Percentiles rank a stretch among this genome's conserved stretches.
Evolutionary conservation across 306 rosid genomes (phyloP).

Genomic region (Pterocarpus macrocarpus): DNA sequence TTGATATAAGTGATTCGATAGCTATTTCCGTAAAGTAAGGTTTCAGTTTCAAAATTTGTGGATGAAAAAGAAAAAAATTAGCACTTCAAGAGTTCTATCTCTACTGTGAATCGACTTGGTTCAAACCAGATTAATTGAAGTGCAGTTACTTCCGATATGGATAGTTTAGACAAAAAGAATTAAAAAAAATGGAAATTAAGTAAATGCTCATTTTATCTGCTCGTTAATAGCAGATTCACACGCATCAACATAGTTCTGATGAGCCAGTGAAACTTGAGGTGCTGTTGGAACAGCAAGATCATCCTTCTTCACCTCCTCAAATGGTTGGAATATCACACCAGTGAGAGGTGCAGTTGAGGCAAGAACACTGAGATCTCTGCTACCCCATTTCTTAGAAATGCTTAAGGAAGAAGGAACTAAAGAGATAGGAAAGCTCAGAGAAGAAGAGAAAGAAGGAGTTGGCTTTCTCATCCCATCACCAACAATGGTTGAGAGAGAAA

Average conservation of each 20-base stretch:
- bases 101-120: too few relatives aligned
- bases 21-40: too few relatives aligned
- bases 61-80: too few relatives aligned
- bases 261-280: conserved; percentile 59
- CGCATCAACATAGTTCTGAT: conserved; percentile 48
- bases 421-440: conserved; percentile 30
- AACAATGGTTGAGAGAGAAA: conserved; percentile 40
- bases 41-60: too few relatives aligned
- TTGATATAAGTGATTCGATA: too few relatives aligned
- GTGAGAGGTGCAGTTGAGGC: conserved; percentile 46
- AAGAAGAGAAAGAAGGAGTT: conserved; percentile 14
- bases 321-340: conserved; percentile 60
- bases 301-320: conserved; percentile 59
- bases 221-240: conserved; percentile 60
- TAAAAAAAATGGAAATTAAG: neutral
- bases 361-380: conserved; percentile 48
- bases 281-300: conserved; percentile 49
- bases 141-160: too few relatives aligned
- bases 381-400: conserved; percentile 7
- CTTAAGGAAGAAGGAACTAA: neutral
- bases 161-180: too few relatives aligned
- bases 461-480: conserved; percentile 34
- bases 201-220: conserved; percentile 59
- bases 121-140: too few relatives aligned
- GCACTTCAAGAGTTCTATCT: too few relatives aligned